Percentiles rank a stretch among this genome's conserved stretches.
Conservation (phyloP, 441 rosid species). For the Gossypium gossypioides region DNA sequence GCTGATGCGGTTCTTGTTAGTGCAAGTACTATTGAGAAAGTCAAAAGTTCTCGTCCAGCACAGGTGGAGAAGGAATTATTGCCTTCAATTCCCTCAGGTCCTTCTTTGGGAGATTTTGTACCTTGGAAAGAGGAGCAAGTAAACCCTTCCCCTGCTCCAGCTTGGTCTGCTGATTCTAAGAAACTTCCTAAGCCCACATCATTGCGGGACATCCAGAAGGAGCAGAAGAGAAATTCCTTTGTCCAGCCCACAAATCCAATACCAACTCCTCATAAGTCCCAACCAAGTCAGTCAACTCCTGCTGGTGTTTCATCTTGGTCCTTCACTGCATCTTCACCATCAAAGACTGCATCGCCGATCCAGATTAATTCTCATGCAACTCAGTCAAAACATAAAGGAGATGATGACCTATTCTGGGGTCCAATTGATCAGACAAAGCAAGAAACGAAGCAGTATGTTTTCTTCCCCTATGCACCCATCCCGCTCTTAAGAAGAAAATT, state of each 20-base stretch:
- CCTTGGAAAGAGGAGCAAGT: slow-evolving; percentile 37
- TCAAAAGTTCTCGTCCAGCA: slow-evolving; percentile 44
- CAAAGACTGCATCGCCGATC: slow-evolving; percentile 50
- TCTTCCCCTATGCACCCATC: neutral
- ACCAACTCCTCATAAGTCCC: slow-evolving; percentile 51
- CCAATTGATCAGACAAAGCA: slow-evolving; percentile 71
- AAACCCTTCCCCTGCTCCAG: slow-evolving; percentile 51
- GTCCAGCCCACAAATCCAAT: slow-evolving; percentile 40
- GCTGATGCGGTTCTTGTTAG: slow-evolving; percentile 42
- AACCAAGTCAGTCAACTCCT: slow-evolving; percentile 38
- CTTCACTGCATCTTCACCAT: slow-evolving; percentile 47
- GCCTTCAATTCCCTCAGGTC: slow-evolving; percentile 59
- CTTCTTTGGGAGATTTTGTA: slow-evolving; percentile 5
- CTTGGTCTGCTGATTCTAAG: slow-evolving; percentile 77
- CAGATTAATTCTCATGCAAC: slow-evolving; percentile 44
- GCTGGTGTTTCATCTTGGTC: slow-evolving; percentile 46
- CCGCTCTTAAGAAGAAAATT: neutral
- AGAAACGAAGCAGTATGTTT: slow-evolving; percentile 65
- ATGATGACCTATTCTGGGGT: slow-evolving; percentile 45
- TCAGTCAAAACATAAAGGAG: slow-evolving; percentile 50
- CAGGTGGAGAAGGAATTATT: slow-evolving; percentile 63
- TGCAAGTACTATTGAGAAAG: slow-evolving; percentile 62
- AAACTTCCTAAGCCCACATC: slow-evolving; percentile 61
- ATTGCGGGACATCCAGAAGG: slow-evolving; percentile 80
- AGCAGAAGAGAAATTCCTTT: slow-evolving; percentile 61